Base-by-base conservation (phyloP, 306 rosid genomes). In the Carpinus fangiana region DNA sequence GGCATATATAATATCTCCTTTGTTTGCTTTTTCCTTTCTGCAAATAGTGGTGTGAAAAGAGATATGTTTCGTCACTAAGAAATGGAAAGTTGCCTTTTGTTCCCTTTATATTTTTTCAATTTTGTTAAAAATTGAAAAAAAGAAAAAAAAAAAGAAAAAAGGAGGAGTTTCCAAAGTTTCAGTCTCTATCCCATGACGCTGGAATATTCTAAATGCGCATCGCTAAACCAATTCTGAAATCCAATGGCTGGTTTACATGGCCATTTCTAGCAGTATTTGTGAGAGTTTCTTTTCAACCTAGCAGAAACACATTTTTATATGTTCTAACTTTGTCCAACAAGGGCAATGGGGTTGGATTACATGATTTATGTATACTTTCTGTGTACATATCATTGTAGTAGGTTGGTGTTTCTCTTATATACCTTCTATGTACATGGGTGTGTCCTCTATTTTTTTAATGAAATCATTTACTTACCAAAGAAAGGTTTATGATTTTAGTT, bases 401-500 rank as follows among this genome's bases (percentile, higher is more conserved):
- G 45, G 45, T 41, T 41, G 45, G 45, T 41, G 45, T 41, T 41
- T 41, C 45, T 41, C 45, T 41, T 41, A 1, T 41, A 41, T 41
- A 41, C 8, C 5, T 41, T 41, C 7, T 41, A 1, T 41, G 45
- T 41, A 41, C 45, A 5, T 41, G 45, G 45, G 45, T 41, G 45
- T 6, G 0, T 14, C 53, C 16, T 48, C 12, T 13, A 2, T 48
- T 12, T 9, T 9, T 48, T 48, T 9, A 48, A 48, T 48, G 1
- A 9, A 2, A 48, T 48, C 4, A 14, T 13, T 48, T 48, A 48
- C 53, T 48, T 48, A 9, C 12, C 1, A 48, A 12, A 48, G 12
- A 48, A 12, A 48, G 12, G 71, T 43, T 61, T 16, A 54, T 64
- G 73, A 70, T 66, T 36, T 72, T 79, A 70, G 43, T 55, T 16